Percentiles rank a stretch among this genome's conserved stretches.
Conservation (phyloP, 371 early-diverging fungal species). For the Aphelidium insulamus region DNA sequence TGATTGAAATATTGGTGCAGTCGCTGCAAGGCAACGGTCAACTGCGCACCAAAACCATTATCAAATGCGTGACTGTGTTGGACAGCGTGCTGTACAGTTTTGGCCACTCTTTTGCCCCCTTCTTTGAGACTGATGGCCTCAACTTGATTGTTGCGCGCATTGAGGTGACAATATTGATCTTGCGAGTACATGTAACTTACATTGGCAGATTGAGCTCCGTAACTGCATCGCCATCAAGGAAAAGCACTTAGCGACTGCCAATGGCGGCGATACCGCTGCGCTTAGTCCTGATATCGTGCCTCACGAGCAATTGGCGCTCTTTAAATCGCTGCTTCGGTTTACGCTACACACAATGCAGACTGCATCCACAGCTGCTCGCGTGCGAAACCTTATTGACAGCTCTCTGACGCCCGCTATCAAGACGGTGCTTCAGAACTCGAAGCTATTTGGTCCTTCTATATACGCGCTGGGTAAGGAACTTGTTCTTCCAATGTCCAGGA, state of each 20-base stretch:
- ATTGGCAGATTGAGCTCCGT: neutral
- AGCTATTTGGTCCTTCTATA: constrained; percentile 45
- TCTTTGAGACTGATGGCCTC: constrained; percentile 63
- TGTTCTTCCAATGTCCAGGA: neutral
- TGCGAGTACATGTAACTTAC: neutral
- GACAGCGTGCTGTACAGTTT: constrained; percentile 61
- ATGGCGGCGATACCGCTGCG: constrained; percentile 1
- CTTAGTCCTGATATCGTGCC: constrained; percentile 1
- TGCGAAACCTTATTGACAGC: constrained; percentile 82
- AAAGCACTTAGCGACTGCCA: neutral
- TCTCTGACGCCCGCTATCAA: constrained; percentile 52
- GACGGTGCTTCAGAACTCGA: constrained; percentile 39
- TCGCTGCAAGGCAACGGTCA: too few relatives aligned
- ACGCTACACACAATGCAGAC: constrained; percentile 80
- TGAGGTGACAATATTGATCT: constrained; percentile 5
- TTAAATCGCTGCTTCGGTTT: constrained; percentile 77
- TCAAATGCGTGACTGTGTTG: constrained; percentile 45
- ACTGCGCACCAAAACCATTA: constrained; percentile 12
- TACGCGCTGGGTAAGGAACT: constrained; percentile 30
- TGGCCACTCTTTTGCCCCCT: constrained; percentile 44
- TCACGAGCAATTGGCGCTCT: constrained; percentile 14
- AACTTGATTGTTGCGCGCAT: constrained; percentile 46
- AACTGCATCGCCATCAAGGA: neutral
- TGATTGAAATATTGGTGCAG: constrained; percentile 47
- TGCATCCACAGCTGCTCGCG: constrained; percentile 59